Percentiles rank a stretch among this genome's conserved stretches.
phyloP scores from a whole-genome alignment of 768 basidiomycete species.

The Holtermanniella nyarrowii region DNA sequence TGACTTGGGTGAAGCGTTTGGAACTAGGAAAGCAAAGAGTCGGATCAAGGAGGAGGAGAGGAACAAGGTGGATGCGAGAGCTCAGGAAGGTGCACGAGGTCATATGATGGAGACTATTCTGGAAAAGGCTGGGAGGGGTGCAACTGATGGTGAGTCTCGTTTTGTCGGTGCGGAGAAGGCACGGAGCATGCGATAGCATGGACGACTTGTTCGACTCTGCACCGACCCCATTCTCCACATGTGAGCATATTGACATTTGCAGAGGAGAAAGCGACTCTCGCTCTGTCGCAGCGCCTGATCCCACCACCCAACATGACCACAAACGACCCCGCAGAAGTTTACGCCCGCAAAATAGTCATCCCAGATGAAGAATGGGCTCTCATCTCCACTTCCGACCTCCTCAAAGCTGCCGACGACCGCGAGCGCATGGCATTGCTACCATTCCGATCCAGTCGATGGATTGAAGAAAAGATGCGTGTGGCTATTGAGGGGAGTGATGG shows the following conservation, averaged over 20 bases:
- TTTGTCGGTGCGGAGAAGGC: background rate
- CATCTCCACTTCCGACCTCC: constrained; percentile 52
- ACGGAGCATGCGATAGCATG: background rate
- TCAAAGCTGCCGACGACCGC: constrained; percentile 46
- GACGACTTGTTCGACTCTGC: too few species aligned
- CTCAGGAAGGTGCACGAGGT: constrained; percentile 72
- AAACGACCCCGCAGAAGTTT: constrained; percentile 55
- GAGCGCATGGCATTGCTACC: constrained; percentile 55
- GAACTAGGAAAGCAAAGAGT: constrained; percentile 85
- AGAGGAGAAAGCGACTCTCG: background rate
- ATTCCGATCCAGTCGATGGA: constrained; percentile 56
- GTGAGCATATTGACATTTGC: too few species aligned
- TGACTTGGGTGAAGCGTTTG: constrained; percentile 82
- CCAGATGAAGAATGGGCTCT: constrained; percentile 70
- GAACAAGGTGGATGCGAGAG: constrained; percentile 76
- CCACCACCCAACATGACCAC: constrained; percentile 65
- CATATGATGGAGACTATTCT: constrained; percentile 77
- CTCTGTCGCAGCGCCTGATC: constrained; percentile 44
- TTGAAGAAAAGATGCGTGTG: constrained; percentile 46
- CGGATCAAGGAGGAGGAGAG: constrained; percentile 75
- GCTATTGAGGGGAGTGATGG: constrained; percentile 12
- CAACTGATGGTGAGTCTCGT: constrained; percentile 53
- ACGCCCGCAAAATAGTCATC: constrained; percentile 55
- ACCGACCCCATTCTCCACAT: too few species aligned
- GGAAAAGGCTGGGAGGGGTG: constrained; percentile 57